Evolutionary conservation across 1,139 yeast species (phyloP), one percentile per base, ranked within the genome.

Genomic region (Candida smagusa): DNA sequence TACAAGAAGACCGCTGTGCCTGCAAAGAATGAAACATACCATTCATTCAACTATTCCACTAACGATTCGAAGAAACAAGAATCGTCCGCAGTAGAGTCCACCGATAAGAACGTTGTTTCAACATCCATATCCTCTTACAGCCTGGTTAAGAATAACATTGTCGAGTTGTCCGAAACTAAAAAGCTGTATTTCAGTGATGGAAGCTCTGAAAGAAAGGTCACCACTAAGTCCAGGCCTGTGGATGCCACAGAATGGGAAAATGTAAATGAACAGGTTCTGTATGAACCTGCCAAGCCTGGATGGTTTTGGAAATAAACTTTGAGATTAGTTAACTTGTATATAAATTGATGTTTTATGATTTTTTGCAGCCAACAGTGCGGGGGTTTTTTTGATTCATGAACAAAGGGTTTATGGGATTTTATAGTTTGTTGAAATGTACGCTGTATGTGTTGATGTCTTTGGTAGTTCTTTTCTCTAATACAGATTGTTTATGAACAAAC

Each of bases 181-280:
- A 78, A 68, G 4, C 70, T 81, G 46, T 72, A 69, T 48, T 87
- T 65, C 53, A 70, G 63, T 29, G 95, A 88, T 54, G 95, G 95
- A 6, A 73, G 84, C 4, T 74, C 77, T 23, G 46, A 54, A 6
- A 57, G 68, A 8, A 65, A 58, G 35, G 68, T 65, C 35, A 52
- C 63, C 31, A 63, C 61, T 33, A 74, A 68, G 50, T 45, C 60
- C 35, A 68, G 60, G 43, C 72, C 74, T 2, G 39, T 55, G 33
- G 68, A 62, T 9, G 55, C 69, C 3, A 43, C 43, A 4, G 60
- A 59, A 4, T 66, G 72, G 72, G 51, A 44, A 7, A 54, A 45
- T 28, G 59, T 61, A 7, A 48, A 49, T 11, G 65, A 64, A 35
- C 48, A 49, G 11, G 49, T 44, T 24, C 19, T 16, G 19, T 22